Evolutionary conservation across 1,284 basidiomycete genomes (phyloP).

Genomic region (Anthracocystis setariae): DNA sequence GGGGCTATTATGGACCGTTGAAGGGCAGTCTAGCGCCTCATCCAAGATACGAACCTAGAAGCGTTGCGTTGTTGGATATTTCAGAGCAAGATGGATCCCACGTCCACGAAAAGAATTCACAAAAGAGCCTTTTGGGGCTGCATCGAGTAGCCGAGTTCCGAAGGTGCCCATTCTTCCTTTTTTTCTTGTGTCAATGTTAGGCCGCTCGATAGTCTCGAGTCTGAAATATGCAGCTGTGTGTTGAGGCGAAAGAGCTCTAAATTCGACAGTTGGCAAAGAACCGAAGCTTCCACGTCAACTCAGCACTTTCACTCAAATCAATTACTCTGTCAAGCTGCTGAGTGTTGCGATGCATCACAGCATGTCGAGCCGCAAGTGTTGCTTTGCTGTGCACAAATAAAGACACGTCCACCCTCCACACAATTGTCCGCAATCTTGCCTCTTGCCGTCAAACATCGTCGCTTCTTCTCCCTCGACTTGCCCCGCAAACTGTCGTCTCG

Average conservation of each 20-base stretch:
- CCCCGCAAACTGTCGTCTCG: not conserved
- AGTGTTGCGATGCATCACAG: too few relatives aligned
- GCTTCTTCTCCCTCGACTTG: not conserved
- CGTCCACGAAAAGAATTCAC: constrained; percentile 17
- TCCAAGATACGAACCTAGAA: not conserved
- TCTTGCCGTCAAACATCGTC: not conserved
- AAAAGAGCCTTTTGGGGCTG: constrained; percentile 4
- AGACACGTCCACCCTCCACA: not conserved
- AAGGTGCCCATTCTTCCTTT: too few relatives aligned
- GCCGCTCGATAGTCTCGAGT: too few relatives aligned
- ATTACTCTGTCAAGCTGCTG: too few relatives aligned
- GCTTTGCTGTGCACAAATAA: constrained; percentile 3
- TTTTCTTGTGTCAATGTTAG: too few relatives aligned
- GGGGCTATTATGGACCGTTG: not conserved
- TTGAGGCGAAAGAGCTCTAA: constrained; percentile 7
- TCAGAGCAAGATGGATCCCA: too few relatives aligned
- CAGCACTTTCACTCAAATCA: too few relatives aligned
- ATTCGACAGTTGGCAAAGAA: too few relatives aligned
- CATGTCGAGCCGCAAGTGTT: not conserved
- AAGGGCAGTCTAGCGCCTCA: not conserved
- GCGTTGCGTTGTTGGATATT: not conserved
- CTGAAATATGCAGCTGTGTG: too few relatives aligned
- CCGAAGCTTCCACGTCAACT: constrained; percentile 31
- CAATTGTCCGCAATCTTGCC: not conserved
- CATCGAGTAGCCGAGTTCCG: constrained; percentile 23